phyloP scores from a whole-genome alignment of 2,329 filamentous ascomycete species.

The Diaporthe amygdali region DNA sequence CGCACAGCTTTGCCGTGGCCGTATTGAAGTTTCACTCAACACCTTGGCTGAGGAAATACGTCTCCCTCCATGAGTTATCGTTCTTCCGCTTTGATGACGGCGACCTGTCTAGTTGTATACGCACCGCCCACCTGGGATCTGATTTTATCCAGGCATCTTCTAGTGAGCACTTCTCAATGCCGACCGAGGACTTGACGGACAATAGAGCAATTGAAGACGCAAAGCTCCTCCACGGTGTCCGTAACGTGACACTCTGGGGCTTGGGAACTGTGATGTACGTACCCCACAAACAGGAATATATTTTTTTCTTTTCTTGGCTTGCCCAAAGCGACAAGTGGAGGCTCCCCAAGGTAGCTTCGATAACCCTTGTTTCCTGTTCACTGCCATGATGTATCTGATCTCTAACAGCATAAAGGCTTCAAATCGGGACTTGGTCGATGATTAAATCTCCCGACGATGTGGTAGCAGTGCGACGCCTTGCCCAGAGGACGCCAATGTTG shows the following conservation, averaged over 20 bases:
- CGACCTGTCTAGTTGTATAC: conserved; percentile 23
- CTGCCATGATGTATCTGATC: too few relatives aligned
- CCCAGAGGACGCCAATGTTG: neutral
- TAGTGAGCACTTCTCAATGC: neutral
- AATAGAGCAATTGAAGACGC: conserved; percentile 23
- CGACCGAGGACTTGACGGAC: conserved; percentile 10
- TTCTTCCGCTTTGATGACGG: conserved; percentile 20
- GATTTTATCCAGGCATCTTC: conserved; percentile 18
- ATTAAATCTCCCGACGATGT: conserved; percentile 17
- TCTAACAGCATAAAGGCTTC: neutral
- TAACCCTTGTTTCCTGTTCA: neutral
- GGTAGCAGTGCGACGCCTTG: neutral
- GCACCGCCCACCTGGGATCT: conserved; percentile 25
- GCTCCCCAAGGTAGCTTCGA: fast-evolving
- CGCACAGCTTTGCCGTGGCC: conserved; percentile 10
- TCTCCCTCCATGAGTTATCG: conserved; percentile 24
- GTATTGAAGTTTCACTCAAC: conserved; percentile 27
- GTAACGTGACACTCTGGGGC: conserved; percentile 25
- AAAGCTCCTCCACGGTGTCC: conserved; percentile 24
- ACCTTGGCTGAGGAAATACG: conserved; percentile 23
- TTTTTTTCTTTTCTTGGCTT: neutral
- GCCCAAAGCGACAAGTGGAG: too few relatives aligned
- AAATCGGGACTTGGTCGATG: conserved; percentile 22
- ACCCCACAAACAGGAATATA: too few relatives aligned
- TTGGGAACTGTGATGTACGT: conserved; percentile 17